phyloP scores from a whole-genome alignment of 2,329 filamentous ascomycete species.

The Cordyceps militaris region DNA sequence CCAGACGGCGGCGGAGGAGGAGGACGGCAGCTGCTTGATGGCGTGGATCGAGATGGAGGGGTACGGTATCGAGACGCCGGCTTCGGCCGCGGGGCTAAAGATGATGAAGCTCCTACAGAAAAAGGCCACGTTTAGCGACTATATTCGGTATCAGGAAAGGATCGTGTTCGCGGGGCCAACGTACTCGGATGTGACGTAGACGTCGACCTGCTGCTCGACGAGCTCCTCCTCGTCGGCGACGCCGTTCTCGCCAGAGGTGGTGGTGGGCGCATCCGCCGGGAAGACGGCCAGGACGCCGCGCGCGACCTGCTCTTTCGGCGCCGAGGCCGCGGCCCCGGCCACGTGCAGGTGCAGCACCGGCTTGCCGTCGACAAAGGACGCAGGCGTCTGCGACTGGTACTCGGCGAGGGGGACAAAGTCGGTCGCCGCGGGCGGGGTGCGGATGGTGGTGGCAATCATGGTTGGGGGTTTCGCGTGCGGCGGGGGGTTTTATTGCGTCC shows the following conservation, averaged over 20 bases:
- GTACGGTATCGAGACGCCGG: constrained; percentile 65
- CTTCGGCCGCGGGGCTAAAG: constrained; percentile 50
- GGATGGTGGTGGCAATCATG: constrained; percentile 48
- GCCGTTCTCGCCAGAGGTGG: constrained; percentile 28
- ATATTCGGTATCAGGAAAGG: neutral
- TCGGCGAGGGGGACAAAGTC: constrained; percentile 60
- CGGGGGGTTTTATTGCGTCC: neutral
- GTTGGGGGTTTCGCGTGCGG: no score
- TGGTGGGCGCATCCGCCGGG: constrained; percentile 27
- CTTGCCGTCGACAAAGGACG: constrained; percentile 63
- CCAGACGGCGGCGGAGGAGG: constrained; percentile 46
- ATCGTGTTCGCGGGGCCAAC: neutral
- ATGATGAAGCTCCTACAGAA: constrained; percentile 45
- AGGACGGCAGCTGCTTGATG: constrained; percentile 49
- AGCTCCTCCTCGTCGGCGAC: constrained; percentile 25
- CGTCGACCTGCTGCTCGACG: constrained; percentile 43
- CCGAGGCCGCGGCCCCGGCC: constrained; percentile 48
- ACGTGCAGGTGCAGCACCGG: constrained; percentile 63
- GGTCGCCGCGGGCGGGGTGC: constrained; percentile 45
- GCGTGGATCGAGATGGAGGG: constrained; percentile 70
- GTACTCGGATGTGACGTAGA: constrained; percentile 54
- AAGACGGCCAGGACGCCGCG: constrained; percentile 47
- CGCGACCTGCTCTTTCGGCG: constrained; percentile 44
- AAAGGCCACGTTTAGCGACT: neutral
- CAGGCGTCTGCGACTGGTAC: constrained; percentile 65